Evolutionary conservation across 805 yeast species (phyloP), one percentile per base, ranked within the genome.

Genomic region (Zygoascus flipseniorum): DNA sequence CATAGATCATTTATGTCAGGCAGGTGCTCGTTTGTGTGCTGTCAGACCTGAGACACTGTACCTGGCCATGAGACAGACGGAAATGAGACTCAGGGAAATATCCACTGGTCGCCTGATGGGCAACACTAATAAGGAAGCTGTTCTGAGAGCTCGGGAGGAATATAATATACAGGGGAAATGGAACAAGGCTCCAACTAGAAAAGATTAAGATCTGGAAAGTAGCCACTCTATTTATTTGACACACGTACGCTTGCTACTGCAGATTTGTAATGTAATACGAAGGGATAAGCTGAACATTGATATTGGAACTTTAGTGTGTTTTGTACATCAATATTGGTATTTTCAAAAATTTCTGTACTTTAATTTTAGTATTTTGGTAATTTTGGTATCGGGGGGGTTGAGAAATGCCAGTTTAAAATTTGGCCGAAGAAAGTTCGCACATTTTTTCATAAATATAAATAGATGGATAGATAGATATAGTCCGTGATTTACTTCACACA

Each of bases 401-500:
- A n/a, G n/a, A n/a, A n/a, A n/a, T n/a, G n/a, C n/a, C n/a, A n/a
- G n/a, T n/a, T n/a, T n/a, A n/a, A n/a, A n/a, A n/a, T n/a, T n/a
- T n/a, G n/a, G 28, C 6, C 6, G 28, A 23, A 6, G 28, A 23
- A 23, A 23, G 28, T 23, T 23, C 28, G 28, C 6, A 4, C 6
- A 23, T 23, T 23, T 23, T 23, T 23, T 23, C 28, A 23, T 23
- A 23, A 35, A 13, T 35, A 35, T 35, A 35, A 35, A 35, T 35
- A 35, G 39, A 35, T 35, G 4, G 16, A 35, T 13, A 5, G 5
- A 42, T 14, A 42, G 3, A 11, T 18, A 42, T 42, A 42, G 5
- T n/a, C 16, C 18, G 3, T 5, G 5, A 19, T 14, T 32, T 20
- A 19, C 20, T 31, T 68, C 74, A 93, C 31, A 93, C 99, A 66